A percentile compares a stretch with the other conserved stretches of the same genome.
Evolutionary conservation across 306 rosid genomes (phyloP).

Genomic region (Cucumis melo): DNA sequence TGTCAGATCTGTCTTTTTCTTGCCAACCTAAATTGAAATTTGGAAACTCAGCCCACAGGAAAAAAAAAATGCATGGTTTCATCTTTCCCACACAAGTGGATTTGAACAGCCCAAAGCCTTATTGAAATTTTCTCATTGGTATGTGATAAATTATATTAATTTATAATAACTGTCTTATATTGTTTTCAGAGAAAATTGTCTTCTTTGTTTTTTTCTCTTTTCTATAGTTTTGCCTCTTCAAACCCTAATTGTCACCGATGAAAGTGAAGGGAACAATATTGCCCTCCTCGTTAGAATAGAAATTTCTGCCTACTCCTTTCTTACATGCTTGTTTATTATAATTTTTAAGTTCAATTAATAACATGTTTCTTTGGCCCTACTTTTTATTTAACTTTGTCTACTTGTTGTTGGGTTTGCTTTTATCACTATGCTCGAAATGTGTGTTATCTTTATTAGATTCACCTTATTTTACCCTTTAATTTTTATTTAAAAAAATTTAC

Average conservation of each 20-base stretch:
- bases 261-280: not conserved
- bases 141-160: not conserved
- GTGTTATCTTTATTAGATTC: too few relatives aligned
- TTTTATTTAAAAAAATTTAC: too few relatives aligned
- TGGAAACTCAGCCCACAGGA: constrained; percentile 1
- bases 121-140: not conserved
- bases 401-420: too few relatives aligned
- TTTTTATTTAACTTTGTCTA: too few relatives aligned
- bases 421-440: too few relatives aligned
- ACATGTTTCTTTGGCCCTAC: too few relatives aligned
- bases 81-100: not conserved
- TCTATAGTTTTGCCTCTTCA: not conserved
- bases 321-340: not conserved
- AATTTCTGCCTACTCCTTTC: not conserved
- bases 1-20: not conserved
- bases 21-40: not conserved
- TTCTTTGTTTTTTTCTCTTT: not conserved
- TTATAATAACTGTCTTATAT: not conserved
- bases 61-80: not conserved
- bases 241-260: not conserved
- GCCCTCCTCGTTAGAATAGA: not conserved
- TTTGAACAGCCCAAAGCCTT: not conserved
- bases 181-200: not conserved
- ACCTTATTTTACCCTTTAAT: too few relatives aligned
- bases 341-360: not conserved